These are phyloP conservation scores for Metschnikowia continentalis DNA, from an alignment of 805 yeast species.

Conservation along the genomic window DNA sequence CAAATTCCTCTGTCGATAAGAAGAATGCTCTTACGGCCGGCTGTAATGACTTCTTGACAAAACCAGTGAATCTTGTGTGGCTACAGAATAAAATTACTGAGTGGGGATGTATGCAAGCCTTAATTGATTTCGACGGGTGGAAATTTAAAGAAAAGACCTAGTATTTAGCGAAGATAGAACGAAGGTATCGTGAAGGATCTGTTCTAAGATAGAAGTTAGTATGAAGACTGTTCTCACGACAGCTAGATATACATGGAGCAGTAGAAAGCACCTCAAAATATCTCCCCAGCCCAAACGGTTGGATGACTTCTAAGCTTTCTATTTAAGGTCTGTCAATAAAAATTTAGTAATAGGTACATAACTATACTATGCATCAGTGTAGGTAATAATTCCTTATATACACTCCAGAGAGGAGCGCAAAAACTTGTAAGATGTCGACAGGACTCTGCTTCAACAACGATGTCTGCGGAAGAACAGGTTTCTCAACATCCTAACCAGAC, in stretches of 20 bases:
- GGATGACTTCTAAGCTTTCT: neutral
- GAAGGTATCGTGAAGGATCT: neutral
- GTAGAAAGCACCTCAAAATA: neutral
- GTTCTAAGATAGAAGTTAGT: neutral
- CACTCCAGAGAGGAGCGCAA: constrained; percentile 3
- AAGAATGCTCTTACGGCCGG: constrained; percentile 94
- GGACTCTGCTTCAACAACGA: neutral
- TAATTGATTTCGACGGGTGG: constrained; percentile 95
- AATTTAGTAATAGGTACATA: neutral
- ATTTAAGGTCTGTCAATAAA: neutral
- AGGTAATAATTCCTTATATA: neutral
- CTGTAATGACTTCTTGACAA: constrained; percentile 92
- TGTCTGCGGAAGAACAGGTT: neutral
- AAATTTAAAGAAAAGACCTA: constrained; percentile 8
- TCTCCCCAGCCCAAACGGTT: neutral
- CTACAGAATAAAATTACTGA: constrained; percentile 87
- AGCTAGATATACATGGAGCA: neutral
- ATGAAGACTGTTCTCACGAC: neutral
- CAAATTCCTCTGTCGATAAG: constrained; percentile 72
- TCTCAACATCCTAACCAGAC: neutral
- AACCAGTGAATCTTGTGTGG: constrained; percentile 95
- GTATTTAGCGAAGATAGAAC: neutral
- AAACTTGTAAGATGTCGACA: neutral
- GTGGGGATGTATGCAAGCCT: constrained; percentile 99
- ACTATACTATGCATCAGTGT: neutral